Conservation (phyloP, 495 filamentous ascomycete species). For the Immersiella caudata region DNA sequence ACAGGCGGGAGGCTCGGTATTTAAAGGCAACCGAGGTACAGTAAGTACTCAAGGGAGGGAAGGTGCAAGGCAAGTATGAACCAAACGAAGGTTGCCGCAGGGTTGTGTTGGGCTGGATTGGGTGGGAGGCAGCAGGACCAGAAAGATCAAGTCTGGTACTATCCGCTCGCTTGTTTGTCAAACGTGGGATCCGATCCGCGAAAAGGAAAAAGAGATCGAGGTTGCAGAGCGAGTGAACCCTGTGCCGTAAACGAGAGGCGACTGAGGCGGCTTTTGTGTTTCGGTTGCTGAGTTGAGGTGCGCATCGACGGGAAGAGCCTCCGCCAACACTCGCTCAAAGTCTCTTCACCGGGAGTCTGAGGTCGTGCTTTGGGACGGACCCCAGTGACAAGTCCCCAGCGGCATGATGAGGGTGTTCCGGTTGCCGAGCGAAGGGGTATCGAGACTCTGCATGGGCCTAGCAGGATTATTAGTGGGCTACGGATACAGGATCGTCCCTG, state of each 20-base stretch:
- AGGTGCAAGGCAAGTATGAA: not conserved
- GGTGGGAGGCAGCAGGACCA: not conserved
- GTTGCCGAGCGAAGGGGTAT: slow-evolving; percentile 29
- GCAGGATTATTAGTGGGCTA: slow-evolving; percentile 25
- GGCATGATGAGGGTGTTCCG: slow-evolving; percentile 30
- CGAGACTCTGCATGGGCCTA: slow-evolving; percentile 28
- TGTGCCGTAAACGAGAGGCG: slow-evolving; percentile 3
- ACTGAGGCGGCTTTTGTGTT: slow-evolving; percentile 1
- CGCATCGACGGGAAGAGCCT: slow-evolving; percentile 6
- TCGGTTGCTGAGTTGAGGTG: slow-evolving; percentile 6
- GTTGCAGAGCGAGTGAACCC: not conserved
- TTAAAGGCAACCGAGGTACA: not conserved
- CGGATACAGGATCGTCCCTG: slow-evolving; percentile 11
- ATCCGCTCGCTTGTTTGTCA: not conserved
- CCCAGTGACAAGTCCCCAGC: slow-evolving; percentile 25
- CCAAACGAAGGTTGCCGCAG: not conserved
- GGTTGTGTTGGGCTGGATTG: not conserved
- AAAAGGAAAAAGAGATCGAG: not conserved
- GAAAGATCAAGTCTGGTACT: not conserved
- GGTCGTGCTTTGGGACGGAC: slow-evolving; percentile 22
- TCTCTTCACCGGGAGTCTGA: slow-evolving; percentile 14
- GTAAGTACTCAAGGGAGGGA: not conserved
- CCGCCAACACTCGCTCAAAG: slow-evolving; percentile 7
- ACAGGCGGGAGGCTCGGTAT: not conserved
- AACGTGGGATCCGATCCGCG: not conserved